phyloP scores from a whole-genome alignment of 1,139 yeast genomes.

The Blastobotrys buckinghamii region DNA sequence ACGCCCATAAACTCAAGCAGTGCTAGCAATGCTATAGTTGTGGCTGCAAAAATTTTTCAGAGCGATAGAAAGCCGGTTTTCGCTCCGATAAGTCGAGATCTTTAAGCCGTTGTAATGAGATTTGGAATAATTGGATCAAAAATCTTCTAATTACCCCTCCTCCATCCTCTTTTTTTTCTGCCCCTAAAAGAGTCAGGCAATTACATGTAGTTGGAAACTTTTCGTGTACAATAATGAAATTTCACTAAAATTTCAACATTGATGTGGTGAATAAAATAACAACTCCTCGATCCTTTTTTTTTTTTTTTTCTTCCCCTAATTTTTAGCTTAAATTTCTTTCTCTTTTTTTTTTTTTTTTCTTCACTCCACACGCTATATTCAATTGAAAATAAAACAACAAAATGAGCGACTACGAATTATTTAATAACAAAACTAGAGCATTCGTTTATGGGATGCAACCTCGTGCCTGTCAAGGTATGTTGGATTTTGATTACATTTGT shows the following conservation, averaged over 20 bases:
- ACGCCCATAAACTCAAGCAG: no score
- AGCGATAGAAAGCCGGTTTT: slow-evolving; percentile 19
- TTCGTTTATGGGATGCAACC: slow-evolving; percentile 42
- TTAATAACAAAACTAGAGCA: slow-evolving; percentile 40
- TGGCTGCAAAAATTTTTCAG: no score
- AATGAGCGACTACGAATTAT: slow-evolving; percentile 33
- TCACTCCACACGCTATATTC: not conserved
- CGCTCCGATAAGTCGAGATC: not conserved
- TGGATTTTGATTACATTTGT: slow-evolving; percentile 43
- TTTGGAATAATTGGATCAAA: no score
- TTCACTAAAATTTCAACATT: no score
- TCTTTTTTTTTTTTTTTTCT: slow-evolving; percentile 1
- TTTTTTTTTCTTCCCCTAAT: not conserved
- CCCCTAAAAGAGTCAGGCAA: no score
- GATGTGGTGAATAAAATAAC: no score
- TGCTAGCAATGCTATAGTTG: slow-evolving; percentile 18
- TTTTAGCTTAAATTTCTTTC: not conserved
- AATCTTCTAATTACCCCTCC: no score
- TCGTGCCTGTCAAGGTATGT: slow-evolving; percentile 45
- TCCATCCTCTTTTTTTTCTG: slow-evolving; percentile 1
- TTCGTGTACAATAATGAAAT: no score
- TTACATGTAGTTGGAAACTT: no score
- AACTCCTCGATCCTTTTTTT: not conserved
- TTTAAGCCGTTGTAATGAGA: not conserved
- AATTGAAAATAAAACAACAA: not conserved